Evolutionary conservation across 208 protist species (phyloP), one percentile per base, ranked within the genome.

Genomic region (Crithidia mellificae): DNA sequence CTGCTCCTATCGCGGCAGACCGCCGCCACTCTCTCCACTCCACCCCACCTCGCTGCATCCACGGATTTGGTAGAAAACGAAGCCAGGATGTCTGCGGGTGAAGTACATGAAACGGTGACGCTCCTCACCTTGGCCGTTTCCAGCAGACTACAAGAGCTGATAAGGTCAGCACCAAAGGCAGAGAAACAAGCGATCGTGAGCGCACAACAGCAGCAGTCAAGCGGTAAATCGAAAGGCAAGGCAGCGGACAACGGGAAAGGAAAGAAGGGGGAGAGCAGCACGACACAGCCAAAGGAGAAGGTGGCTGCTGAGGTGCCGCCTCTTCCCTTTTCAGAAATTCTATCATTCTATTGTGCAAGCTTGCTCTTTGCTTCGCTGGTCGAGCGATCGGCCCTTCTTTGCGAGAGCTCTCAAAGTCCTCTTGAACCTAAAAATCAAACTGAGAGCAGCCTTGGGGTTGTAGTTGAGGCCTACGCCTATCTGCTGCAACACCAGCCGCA

Each of bases 401-500:
- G 5, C 7, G 11, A 38, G 34, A 38, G 7, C 34, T 38, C 7
- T 12, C 34, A 11, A 5, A 38, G 7, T 27, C 41, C 34, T 38
- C 34, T 11, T 38, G 34, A 5, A 38, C 34, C 7, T 11, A n/a
- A n/a, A n/a, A n/a, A n/a, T n/a, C n/a, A n/a, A n/a, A n/a, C n/a
- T n/a, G 34, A 38, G 34, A 12, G 34, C 7, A 11, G 11, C 34
- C 8, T 46, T 17, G 4, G 8, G 4, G 41, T 17, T 46, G 62
- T 58, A 0, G 2, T 57, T 12, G 34, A 44, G 3, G 44, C 55
- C 20, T 76, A 76, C 63, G 20, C 36, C 0, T 70, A 64, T 46
- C 49, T 76, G 0, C 46, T 70, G 46, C 70, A 70, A 39, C 24
- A 76, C 34, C 70, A 76, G 49, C 57, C 54, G 15, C 70, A 69